Base-by-base conservation (phyloP, 495 filamentous ascomycete species). In the Aspergillus sclerotioniger region DNA sequence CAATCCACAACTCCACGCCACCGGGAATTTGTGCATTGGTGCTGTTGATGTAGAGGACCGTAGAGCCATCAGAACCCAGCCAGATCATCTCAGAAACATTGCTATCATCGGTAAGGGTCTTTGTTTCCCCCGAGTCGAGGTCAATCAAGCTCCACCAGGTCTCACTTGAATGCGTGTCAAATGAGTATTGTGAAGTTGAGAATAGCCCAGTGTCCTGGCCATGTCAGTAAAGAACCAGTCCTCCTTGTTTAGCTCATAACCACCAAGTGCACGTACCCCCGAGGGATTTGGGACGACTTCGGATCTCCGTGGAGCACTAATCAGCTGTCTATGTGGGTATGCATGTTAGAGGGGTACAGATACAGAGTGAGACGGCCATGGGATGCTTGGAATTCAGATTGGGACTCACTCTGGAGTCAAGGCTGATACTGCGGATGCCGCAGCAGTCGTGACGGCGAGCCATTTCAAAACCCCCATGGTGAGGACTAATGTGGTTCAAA, bases 11-110 rank as follows among this genome's bases (percentile, higher is more conserved):
- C 43, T 76, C 71, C 9, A 73, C 65, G 25, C 75, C 76, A 20
- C 76, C 74, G 1, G 74, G 70, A 13, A 73, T 69, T 0, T 75
- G 62, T 5, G 70, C 67, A 47, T 79, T 80, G 15, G 76, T 78
- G 54, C 64, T 63, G 57, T 79, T 80, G 69, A 80, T 68, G 60
- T 81, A 81, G 33, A 81, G 56, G 31, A 81, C 57, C 15, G 70
- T 69, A 3, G 74, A 76, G 47, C 75, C 65, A 49, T 60, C 74
- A 2, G 71, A 64, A 17, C 71, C 73, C 21, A 79, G 33, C 75
- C 76, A 81, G 51, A 70, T 58, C 29, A 80, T 60, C 62, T 80
- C 78, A 17, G 70, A 71, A 51, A 80, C 70, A 66, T 76, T 71
- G 59, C 71, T 71, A 51, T 75, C 75, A 19, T 77, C 60, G 9